Evolutionary conservation across 2,329 filamentous ascomycete species (phyloP), one percentile per base, ranked within the genome.

Genomic region (Penicillium sp.): DNA sequence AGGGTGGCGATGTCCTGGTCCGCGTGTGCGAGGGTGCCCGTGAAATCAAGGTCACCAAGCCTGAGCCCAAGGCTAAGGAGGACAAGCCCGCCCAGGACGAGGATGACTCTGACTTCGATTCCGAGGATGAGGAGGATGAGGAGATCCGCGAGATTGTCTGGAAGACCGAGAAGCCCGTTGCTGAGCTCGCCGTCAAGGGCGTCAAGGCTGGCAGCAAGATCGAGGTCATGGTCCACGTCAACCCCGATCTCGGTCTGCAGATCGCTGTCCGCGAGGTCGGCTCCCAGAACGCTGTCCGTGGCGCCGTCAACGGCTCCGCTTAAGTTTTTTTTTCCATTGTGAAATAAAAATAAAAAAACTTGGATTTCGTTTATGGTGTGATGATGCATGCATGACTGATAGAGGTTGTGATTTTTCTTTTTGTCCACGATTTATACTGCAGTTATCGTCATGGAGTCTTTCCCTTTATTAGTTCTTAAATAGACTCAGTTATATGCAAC

Each of bases 21-120:
- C 91, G 90, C 78, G 84, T 99, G 54, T 90, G 88, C 64, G 94
- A 99, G 81, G 94, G 91, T 67, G 84, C 85, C 67, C 88, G 91
- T 42, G 89, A 96, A 76, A 97, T 97, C 82, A 95, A 96, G 79
- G 87, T 96, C 69, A 93, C 90, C 62, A 91, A 94, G 81, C 87
- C 90, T 37, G 90, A 93, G 79, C 85, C 88, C 61, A 91, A 91
- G 82, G 66, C 85, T 59, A 90, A 91, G 77, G 75, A 80, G 25
- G 80, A 82, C 61, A 80, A 79, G 67, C 83, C 86, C 62, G 84
- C 85, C 61, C 82, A 84, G 38, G 75, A 80, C 12, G 84, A 86
- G 47, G 82, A 84, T 2, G 84, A 86, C 40, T 86, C 86, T 23
- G 84, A 86, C 57, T 84, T 84, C 57, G 85, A 88, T 52, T 84